Conservation (phyloP, 192 early-diverging fungal genomes). For the Coemansia sp. region DNA sequence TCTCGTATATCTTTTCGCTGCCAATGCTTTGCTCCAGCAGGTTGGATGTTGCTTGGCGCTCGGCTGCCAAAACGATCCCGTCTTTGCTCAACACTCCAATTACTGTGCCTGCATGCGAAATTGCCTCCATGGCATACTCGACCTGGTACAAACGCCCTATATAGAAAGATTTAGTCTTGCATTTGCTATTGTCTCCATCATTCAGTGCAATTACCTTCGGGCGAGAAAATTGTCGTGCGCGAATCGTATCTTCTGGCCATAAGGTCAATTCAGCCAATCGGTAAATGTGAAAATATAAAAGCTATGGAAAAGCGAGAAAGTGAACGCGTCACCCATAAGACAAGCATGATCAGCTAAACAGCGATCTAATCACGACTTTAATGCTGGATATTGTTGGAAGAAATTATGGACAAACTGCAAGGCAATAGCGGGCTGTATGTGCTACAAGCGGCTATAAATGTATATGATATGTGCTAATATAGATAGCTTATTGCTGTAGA, state of each 20-base stretch:
- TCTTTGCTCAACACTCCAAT: conserved; percentile 90
- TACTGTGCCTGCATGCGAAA: conserved; percentile 93
- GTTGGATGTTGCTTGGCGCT: conserved; percentile 92
- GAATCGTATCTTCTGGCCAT: conserved; percentile 99
- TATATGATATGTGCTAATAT: not conserved
- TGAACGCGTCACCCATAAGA: conserved; percentile 31
- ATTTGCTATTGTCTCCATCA: conserved; percentile 1
- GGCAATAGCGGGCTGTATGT: conserved; percentile 8
- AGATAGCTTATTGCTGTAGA: not conserved
- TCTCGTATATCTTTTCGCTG: conserved; percentile 94
- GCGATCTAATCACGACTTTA: conserved; percentile 1
- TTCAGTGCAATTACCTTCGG: conserved; percentile 72
- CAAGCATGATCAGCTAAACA: conserved; percentile 7
- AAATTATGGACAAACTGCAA: not conserved
- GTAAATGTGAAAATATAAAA: not conserved
- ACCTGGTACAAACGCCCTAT: conserved; percentile 97
- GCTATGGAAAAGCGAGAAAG: no score
- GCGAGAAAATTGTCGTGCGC: conserved; percentile 98
- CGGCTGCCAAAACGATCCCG: conserved; percentile 94
- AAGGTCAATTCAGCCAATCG: no score
- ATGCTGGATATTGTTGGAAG: not conserved
- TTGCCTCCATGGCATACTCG: conserved; percentile 99
- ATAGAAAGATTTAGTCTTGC: not conserved
- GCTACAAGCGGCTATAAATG: not conserved
- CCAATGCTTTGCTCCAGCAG: conserved; percentile 81